Base-by-base conservation (phyloP, 768 basidiomycete genomes). In the Suillus spraguei region DNA sequence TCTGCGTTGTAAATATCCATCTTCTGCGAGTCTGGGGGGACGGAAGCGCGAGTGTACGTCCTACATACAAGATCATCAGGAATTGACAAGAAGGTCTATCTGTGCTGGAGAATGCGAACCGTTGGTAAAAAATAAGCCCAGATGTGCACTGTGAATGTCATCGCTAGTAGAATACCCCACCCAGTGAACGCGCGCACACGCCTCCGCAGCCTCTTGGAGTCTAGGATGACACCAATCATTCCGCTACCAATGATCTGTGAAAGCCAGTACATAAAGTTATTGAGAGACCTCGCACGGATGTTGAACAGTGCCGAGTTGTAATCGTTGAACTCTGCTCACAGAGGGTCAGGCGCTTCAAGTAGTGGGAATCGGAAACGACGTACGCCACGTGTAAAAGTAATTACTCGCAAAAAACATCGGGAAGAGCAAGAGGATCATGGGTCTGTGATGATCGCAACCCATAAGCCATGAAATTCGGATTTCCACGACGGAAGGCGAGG, bases 321-420 rank as follows among this genome's bases (percentile, higher is more conserved):
- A 55, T 86, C 88, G 65, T 89, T 92, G 76, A 92, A 92, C 75
- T 92, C 88, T 90, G 38, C 63, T 65, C 32, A n/a, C n/a, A 63
- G 16, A 13, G 24, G 10, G 38, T 58, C 39, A 58, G 39, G 17
- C 1, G 10, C 6, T 20, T 24, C 38, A 47, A 39, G 2, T 49
- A 33, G 24, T 55, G 28, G 59, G 41, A 2, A 17, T 32, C 20
- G 24, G 22, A 20, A 76, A 13, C 1, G 22, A 68, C 69, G 59
- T 64, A 90, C 89, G 90, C 88, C 89, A 92, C 6, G 90, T 87
- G 70, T 91, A 91, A 76, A 91, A 92, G 87, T 88, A 91, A 73
- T 92, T 92, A 50, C 86, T 88, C 9, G 88, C 85, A 63, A 91
- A 85, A 76, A 92, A 92, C 87, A 92, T 90, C 28, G 92, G 92